Evolutionary conservation across 2,329 filamentous ascomycete species (phyloP), one percentile per base, ranked within the genome.

Genomic region (Capronia americana): DNA sequence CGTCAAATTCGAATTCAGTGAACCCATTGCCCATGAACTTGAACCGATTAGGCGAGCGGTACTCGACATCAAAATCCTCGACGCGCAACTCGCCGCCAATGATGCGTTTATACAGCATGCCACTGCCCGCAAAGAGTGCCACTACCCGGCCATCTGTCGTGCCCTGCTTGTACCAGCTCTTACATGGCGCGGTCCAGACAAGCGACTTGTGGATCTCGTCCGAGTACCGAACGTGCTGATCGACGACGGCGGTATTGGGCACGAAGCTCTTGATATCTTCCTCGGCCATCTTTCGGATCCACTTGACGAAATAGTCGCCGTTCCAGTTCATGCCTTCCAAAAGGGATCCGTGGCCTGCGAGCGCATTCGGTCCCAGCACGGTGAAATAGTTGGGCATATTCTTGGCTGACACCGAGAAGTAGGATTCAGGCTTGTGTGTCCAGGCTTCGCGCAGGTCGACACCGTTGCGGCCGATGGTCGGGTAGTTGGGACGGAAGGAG

Each of bases 21-120:
- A 81, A 80, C 1, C 83, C 82, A 72, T 83, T 84, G 0, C 82
- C 83, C 80, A 84, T 78, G 68, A 83, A 83, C 28, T 77, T 66
- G 69, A 81, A 84, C 17, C 77, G 73, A 70, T 84, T 84, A n/a
- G 70, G 63, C 17, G 75, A 79, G 38, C 77, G 74, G 68, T 84
- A 84, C 55, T 73, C 73, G 46, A 84, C 78, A 2, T 84, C 77
- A 67, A 83, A 84, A 68, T 85, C 82, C 70, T 85, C 82, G 0
- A 76, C 76, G 7, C 83, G 74, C 11, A 66, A 30, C 24, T 66
- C 64, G 12, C 41, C 41, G 56, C 63, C 30, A 12, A 44, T 54
- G 26, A 56, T 17, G 10, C 28, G 53, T 38, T 56, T 56, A 3
- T 77, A 73, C 64, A 79, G 75, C 30, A 79, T 70, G 0, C 76